Evolutionary conservation across 306 rosid genomes (phyloP).

Genomic region (Lablab purpureus): DNA sequence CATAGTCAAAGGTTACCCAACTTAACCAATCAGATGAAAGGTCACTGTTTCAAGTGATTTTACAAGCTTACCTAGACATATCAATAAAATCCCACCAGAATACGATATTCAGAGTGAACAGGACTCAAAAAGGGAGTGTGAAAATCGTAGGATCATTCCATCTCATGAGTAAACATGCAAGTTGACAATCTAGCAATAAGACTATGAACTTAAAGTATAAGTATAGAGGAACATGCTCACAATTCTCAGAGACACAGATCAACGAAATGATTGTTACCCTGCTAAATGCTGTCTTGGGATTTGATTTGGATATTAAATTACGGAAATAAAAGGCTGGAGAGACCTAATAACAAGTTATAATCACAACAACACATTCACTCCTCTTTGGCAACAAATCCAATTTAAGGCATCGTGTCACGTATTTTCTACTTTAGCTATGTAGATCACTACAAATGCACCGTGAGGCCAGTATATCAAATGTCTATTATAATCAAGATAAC

Average conservation of each 20-base stretch:
- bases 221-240: slow-evolving; percentile 1
- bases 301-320: slow-evolving; percentile 1
- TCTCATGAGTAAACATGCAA: background rate
- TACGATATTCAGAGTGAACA: background rate
- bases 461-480: background rate
- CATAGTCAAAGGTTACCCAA: background rate
- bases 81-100: background rate
- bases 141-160: slow-evolving; percentile 9
- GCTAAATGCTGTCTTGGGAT: background rate
- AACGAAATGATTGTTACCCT: background rate
- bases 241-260: slow-evolving; percentile 9
- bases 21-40: background rate
- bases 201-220: slow-evolving; percentile 11
- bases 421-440: too few relatives aligned
- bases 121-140: background rate
- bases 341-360: background rate
- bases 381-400: background rate
- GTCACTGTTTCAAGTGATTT: background rate
- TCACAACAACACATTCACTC: background rate
- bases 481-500: too few relatives aligned
- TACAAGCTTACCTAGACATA: background rate
- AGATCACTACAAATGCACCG: background rate
- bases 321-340: background rate
- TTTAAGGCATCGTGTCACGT: background rate
- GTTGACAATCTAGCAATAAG: background rate